A percentile compares a stretch with the other conserved stretches of the same genome.
Conservation (phyloP, 202 grass and related monocot genomes). For the Brachypodium distachyon region DNA sequence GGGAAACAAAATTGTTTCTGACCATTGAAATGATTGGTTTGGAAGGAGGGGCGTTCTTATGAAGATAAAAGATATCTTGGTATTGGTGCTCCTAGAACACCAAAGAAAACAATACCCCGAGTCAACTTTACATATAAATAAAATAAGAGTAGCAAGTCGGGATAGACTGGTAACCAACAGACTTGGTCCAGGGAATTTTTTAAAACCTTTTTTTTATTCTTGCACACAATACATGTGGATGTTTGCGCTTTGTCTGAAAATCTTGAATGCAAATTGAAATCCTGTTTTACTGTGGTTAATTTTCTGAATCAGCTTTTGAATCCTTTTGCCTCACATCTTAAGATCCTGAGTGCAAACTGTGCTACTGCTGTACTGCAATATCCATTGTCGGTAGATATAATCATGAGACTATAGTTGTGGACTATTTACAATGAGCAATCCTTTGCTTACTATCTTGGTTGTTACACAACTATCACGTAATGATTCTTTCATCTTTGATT, state of each 20-base stretch:
- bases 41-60: not conserved
- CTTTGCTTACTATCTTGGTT: not conserved
- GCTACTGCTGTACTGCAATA: not conserved
- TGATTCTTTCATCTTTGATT: not conserved
- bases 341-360: too few relatives aligned
- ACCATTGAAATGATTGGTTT: not conserved
- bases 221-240: not conserved
- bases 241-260: not conserved
- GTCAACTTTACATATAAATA: not conserved
- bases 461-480: not conserved
- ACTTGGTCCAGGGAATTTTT: not conserved
- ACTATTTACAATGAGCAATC: not conserved
- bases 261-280: not conserved
- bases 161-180: not conserved
- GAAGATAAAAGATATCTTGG: not conserved
- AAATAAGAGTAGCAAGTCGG: not conserved
- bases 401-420: not conserved
- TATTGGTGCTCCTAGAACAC: not conserved
- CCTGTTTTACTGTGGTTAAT: too few relatives aligned
- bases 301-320: too few relatives aligned
- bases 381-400: not conserved
- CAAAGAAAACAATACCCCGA: too few relatives aligned
- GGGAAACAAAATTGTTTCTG: not conserved
- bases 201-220: not conserved
- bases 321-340: too few relatives aligned